Evolutionary conservation across 371 early-diverging fungal genomes (phyloP), one percentile per base, ranked within the genome.

Genomic region (Rhizomucor miehei): DNA sequence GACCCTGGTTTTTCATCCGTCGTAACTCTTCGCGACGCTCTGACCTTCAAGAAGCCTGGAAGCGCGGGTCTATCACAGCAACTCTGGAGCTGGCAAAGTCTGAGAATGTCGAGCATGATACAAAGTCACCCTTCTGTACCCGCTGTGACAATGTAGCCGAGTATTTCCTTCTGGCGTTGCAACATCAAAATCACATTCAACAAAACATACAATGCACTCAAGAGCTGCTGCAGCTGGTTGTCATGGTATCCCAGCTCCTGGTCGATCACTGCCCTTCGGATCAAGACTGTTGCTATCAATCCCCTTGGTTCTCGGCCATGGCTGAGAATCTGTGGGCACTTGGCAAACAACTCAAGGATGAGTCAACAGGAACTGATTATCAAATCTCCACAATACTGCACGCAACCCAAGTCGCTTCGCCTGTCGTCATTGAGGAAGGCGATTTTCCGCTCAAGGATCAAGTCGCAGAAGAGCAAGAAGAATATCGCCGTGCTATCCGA

Each of bases 321-420:
- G 48, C 61, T 6, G 23, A 54, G 16, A 57, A 62, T 9, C 53
- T 72, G 1, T 72, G 73, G 73, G 56, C 58, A 43, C 60, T 72
- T 21, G 73, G 63, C 9, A 72, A 72, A 41, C 66, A 60, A 17
- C 56, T 72, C 43, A 72, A 72, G 44, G 73, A 72, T 24, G 73
- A 72, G 48, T 55, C 63, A 4, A 48, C 12, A 17, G 62, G 54
- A 38, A 48, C 54, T 34, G 66, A 69, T 52, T 49, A 59, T 45
- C 45, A 59, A 20, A 45, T 56, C 4, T 47, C 21, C 21, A 23
- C 51, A 2, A 40, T n/a, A 19, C 3, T 51, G 13, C 40, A 19
- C 17, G 23, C 52, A 1, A 23, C 24, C 17, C 41, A 41, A 19
- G 19, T 16, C 6, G 41, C 41, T 11, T 16, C 19, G 6, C 16